Percentiles rank a stretch among this genome's conserved stretches.
These are phyloP conservation scores for Epichloe sylvatica DNA, from an alignment of 2,329 filamentous ascomycete genomes.

Conservation along the genomic window DNA sequence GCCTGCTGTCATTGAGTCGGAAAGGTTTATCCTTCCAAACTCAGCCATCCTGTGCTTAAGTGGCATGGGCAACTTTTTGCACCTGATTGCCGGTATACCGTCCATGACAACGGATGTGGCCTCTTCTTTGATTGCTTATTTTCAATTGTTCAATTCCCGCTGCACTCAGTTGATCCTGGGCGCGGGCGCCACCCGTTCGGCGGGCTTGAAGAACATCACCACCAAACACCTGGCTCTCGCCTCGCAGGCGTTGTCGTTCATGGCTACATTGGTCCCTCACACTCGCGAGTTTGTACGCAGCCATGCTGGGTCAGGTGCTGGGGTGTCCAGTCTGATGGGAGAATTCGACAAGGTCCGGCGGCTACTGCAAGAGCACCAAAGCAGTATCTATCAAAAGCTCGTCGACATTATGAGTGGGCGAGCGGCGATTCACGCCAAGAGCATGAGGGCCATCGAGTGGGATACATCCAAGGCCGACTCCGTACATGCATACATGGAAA, in stretches of 20 bases:
- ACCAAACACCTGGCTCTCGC: conserved; percentile 89
- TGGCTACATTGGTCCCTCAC: conserved; percentile 76
- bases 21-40: conserved; percentile 72
- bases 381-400: conserved; percentile 80
- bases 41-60: conserved; percentile 71
- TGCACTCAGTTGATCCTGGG: conserved; percentile 94
- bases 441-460: conserved; percentile 65
- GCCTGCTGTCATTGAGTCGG: conserved; percentile 66
- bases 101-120: conserved; percentile 80
- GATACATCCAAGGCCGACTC: conserved; percentile 32
- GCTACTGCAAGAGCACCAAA: conserved; percentile 76
- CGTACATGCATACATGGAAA: conserved; percentile 70
- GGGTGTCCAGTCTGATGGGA: conserved; percentile 48
- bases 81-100: conserved; percentile 71
- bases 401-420: conserved; percentile 83
- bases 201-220: conserved; percentile 88
- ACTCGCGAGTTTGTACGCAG: conserved; percentile 82
- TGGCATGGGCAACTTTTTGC: conserved; percentile 70
- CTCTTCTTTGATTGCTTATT: conserved; percentile 63
- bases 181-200: conserved; percentile 76
- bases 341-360: conserved; percentile 84
- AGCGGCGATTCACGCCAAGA: conserved; percentile 57
- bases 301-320: conserved; percentile 43
- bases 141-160: conserved; percentile 89
- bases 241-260: conserved; percentile 76